Base-by-base conservation (phyloP, 495 filamentous ascomycete genomes). In the Achaetomiella virescens region DNA sequence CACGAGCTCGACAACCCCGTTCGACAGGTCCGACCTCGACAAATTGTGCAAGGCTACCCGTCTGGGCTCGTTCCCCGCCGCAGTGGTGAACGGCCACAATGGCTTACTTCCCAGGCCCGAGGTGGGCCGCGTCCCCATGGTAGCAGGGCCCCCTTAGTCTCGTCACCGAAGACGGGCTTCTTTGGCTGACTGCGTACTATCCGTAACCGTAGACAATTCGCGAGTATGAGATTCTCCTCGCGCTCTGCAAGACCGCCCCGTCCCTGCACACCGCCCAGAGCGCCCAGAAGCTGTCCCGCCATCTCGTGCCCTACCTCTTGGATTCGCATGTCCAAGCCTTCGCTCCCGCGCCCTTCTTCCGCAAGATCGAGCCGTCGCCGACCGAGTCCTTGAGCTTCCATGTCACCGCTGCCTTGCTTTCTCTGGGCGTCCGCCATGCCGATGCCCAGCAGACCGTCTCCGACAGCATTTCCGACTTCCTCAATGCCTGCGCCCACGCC, bases 151-250 rank as follows among this genome's bases (percentile, higher is more conserved):
- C 45, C n/a, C 27, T 38, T 35, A 9, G 18, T 11, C 10, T 9
- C 8, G n/a, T 20, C 36, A 2, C 9, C 25, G 43, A 10, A 14
- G 15, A 27, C 18, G 9, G 20, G 46, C 14, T 24, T 33, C 31
- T 2, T 43, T 59, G 49, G 33, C 67, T 68, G 54, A 68, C 63
- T 31, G 1, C 20, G 20, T 35, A 11, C 15, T 24, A 12, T 40
- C 10, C 18, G 3, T 55, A n/a, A n/a, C n/a, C n/a, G 21, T 61
- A 82, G 79, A 79, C 72, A 10, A 81, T 90, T 48, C 83, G 88
- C 51, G 93, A 98, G 76, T 82, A 95, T 56, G 91, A 97, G 67
- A 85, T 92, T 37, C 77, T 97, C 24, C 72, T 97, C 18, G 89
- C 91, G 29, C 78, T 98, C 21, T 95, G 91, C 71, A 90, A 88